Evolutionary conservation across 345 rosid species (phyloP).

Genomic region (Mercurialis annua): DNA sequence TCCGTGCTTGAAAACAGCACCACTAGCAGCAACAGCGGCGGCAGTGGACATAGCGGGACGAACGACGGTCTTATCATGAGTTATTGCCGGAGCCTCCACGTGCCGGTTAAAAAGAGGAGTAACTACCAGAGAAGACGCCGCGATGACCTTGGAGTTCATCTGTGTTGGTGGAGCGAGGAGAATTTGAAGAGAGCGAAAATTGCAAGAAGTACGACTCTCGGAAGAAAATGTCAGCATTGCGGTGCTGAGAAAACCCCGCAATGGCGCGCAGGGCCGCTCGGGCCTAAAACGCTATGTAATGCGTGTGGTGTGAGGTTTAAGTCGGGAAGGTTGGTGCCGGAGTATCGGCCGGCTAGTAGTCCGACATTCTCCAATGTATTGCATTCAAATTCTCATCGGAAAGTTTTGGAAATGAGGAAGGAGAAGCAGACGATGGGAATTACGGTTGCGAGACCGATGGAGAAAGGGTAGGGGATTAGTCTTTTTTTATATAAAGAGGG

Average conservation of each 20-base stretch:
- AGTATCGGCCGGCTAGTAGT: conserved; percentile 78
- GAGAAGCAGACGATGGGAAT: conserved; percentile 38
- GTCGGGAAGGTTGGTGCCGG: conserved; percentile 80
- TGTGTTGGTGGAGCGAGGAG: conserved; percentile 30
- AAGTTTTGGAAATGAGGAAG: conserved; percentile 76
- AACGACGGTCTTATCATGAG: conserved; percentile 28
- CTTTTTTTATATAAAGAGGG: not conserved
- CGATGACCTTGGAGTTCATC: conserved; percentile 24
- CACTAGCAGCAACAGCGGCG: conserved; percentile 34
- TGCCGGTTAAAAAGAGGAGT: conserved; percentile 63
- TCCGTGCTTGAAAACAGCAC: conserved; percentile 66
- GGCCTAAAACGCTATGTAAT: conserved; percentile 81
- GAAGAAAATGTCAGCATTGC: conserved; percentile 83
- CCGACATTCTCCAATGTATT: conserved; percentile 55
- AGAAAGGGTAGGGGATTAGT: conserved; percentile 30
- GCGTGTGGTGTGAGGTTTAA: conserved; percentile 88
- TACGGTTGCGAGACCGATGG: conserved; percentile 37
- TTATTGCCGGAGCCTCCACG: conserved; percentile 37
- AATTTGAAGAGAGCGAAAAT: conserved; percentile 19
- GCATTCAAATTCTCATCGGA: conserved; percentile 85
- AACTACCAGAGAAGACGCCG: conserved; percentile 46
- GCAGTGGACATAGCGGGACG: conserved; percentile 15
- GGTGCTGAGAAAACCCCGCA: conserved; percentile 86
- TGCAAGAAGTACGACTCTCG: conserved; percentile 24
- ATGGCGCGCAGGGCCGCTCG: conserved; percentile 80